Conservation (phyloP, 2,329 filamentous ascomycete genomes). For the Nigrospora sphaerica region DNA sequence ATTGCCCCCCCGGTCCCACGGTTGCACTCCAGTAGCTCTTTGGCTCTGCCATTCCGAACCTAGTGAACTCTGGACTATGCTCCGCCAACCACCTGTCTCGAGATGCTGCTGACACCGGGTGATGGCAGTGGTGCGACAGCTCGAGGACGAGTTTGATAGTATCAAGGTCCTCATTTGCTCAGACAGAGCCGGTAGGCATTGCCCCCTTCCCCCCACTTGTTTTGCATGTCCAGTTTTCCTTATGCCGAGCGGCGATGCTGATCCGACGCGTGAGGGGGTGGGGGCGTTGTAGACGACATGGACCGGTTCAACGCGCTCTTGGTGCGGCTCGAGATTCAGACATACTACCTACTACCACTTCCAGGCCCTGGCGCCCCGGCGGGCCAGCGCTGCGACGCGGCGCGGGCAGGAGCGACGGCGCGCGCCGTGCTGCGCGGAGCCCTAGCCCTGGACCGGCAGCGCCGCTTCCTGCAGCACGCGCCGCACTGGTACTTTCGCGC, state of each 20-base stretch:
- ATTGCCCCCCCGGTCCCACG: no score
- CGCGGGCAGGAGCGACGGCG: conserved; percentile 41
- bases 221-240: no score
- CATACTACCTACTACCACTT: conserved; percentile 42
- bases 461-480: conserved; percentile 32
- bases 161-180: conserved; percentile 37
- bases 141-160: conserved; percentile 46
- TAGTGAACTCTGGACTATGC: no score
- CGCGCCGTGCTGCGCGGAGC: conserved; percentile 35
- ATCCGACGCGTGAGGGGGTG: not conserved
- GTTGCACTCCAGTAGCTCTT: no score
- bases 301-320: conserved; percentile 41
- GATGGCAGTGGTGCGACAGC: conserved; percentile 24
- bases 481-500: conserved; percentile 43
- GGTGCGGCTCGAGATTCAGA: conserved; percentile 44
- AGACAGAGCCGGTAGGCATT: conserved; percentile 35
- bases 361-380: conserved; percentile 28
- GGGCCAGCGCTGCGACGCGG: conserved; percentile 32
- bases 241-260: not conserved
- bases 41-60: no score
- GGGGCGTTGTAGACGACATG: conserved; percentile 26
- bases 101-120: no score
- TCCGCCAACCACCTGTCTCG: no score
- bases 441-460: conserved; percentile 32
- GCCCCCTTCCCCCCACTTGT: no score